phyloP scores from a whole-genome alignment of 257 asterid species.

The Solanum rostratum region DNA sequence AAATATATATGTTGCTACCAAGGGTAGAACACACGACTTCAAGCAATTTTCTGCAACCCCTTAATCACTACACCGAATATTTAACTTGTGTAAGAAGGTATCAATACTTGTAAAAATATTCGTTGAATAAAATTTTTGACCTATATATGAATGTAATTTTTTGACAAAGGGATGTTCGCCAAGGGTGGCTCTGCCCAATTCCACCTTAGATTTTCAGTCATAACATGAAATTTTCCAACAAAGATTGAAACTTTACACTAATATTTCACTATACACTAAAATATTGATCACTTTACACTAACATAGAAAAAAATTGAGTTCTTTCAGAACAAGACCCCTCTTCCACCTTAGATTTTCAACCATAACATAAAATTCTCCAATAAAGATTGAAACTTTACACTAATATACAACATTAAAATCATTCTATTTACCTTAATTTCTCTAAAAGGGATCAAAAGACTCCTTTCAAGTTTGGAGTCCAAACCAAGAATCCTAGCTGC shows the following conservation, averaged over 20 bases:
- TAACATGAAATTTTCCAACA: not conserved
- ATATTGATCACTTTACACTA: not conserved
- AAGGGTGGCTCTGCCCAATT: too few species aligned
- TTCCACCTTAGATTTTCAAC: not conserved
- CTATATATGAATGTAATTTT: too few species aligned
- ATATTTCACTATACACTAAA: not conserved
- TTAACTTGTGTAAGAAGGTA: too few species aligned
- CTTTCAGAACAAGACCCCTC: not conserved
- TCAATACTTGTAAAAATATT: too few species aligned
- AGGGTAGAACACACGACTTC: too few species aligned
- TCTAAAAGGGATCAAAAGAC: slow-evolving; percentile 90
- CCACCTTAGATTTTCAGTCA: not conserved
- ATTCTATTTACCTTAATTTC: slow-evolving; percentile 62
- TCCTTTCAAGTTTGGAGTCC: slow-evolving; percentile 72
- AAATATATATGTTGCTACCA: too few species aligned
- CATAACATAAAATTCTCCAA: not conserved
- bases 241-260: not conserved
- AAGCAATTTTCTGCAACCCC: too few species aligned
- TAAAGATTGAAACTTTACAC: not conserved
- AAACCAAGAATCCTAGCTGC: slow-evolving; percentile 90
- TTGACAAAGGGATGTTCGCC: too few species aligned
- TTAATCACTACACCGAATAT: too few species aligned
- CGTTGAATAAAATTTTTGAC: too few species aligned
- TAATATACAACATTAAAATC: not conserved
- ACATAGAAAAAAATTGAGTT: not conserved